Evolutionary conservation across 805 yeast genomes (phyloP), one percentile per base, ranked within the genome.

Genomic region (Lipomyces kockii): DNA sequence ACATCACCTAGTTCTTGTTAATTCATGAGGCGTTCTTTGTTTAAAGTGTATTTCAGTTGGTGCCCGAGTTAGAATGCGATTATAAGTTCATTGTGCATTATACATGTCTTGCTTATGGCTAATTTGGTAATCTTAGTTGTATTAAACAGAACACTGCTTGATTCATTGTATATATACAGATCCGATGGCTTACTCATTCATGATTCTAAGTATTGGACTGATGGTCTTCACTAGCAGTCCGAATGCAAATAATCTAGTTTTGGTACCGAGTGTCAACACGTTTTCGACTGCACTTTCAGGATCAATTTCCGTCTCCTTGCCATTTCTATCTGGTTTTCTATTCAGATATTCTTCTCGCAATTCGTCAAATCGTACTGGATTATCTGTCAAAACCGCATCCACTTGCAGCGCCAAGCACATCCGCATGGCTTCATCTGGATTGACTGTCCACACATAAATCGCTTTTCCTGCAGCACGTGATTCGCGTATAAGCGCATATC

Each of bases 401-500:
- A 81, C 72, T 3, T 76, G 73, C 2, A 78, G 73, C 0, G 75
- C 72, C 14, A 78, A 74, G 3, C 83, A 81, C 74, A 79, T 75
- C 53, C 77, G 72, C 78, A 82, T 80, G 17, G 76, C 75, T 27
- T 74, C 76, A 25, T 75, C 73, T 4, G 76, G 62, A 64, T 86
- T 86, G 20, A 85, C 79, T 0, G 89, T 86, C 89, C 89, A 86
- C 2, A 83, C 72, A 66, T 81, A 85, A 2, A 83, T 76, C 11
- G 78, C 78, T 35, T 82, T 78, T 49, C 78, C 90, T 35, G 82
- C 80, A 62, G 87, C 81, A 76, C 85, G 86, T 72, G 81, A 81
- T 72, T 85, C 85, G 22, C 75, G 71, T 71, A 80, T 70, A 65
- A 80, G 78, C 62, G 61, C 67, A 60, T 78, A 72, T 58, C 71